A percentile compares a stretch with the other conserved stretches of the same genome.
Conservation (phyloP, 2,329 filamentous ascomycete genomes). For the Helminthosporium solani region DNA sequence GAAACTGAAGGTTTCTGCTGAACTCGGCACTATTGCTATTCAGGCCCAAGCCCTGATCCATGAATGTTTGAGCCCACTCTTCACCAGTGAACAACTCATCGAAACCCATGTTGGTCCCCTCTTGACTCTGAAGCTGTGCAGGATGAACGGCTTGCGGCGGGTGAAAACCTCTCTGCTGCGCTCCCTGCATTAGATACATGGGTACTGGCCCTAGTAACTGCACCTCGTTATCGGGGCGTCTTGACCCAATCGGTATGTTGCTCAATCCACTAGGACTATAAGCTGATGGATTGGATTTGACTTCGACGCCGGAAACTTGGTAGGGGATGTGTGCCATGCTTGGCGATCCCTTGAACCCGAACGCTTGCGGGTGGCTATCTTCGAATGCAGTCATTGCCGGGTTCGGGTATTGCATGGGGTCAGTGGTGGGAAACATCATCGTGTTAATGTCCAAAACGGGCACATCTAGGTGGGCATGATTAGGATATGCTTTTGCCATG, state of each 20-base stretch:
- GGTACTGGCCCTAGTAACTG: conserved; percentile 71
- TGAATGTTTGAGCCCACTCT: conserved; percentile 44
- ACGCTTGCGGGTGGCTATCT: conserved; percentile 40
- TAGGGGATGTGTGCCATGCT: conserved; percentile 19
- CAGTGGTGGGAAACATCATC: conserved; percentile 77
- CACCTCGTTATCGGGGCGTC: conserved; percentile 64
- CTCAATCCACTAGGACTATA: conserved; percentile 22
- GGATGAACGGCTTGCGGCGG: conserved; percentile 24
- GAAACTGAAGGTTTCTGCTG: conserved; percentile 19
- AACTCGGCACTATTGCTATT: conserved; percentile 23
- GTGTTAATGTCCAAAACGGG: conserved; percentile 68
- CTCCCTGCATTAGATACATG: conserved; percentile 65
- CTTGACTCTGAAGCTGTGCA: conserved; percentile 18
- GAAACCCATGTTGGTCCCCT: conserved; percentile 33
- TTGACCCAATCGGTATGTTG: conserved; percentile 13
- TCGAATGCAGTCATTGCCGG: conserved; percentile 66
- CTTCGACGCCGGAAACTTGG: conserved; percentile 26
- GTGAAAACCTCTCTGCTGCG: conserved; percentile 28
- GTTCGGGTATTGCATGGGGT: conserved; percentile 78
- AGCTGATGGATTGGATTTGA: conserved; percentile 27
- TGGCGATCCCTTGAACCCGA: conserved; percentile 26
- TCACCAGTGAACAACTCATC: conserved; percentile 43
- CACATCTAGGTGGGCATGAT: conserved; percentile 41
- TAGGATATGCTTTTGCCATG: conserved; percentile 30
- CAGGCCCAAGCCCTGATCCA: conserved; percentile 37